Conservation (phyloP, 1,139 yeast species). For the Debaryomyces subglobosus region DNA sequence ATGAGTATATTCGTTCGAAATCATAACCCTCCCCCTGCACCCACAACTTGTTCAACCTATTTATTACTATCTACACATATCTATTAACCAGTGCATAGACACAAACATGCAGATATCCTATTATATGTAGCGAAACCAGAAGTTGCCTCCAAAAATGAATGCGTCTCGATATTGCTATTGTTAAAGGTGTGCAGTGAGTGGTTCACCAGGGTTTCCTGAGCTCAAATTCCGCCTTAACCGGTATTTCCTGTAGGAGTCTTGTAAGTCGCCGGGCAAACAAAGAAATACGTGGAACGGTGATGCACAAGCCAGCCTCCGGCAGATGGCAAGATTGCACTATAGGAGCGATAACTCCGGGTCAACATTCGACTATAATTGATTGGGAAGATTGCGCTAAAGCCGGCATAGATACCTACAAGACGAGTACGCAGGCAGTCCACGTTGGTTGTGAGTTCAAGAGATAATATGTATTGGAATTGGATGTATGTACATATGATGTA, state of each 20-base stretch:
- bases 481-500: not conserved
- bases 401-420: not conserved
- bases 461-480: not conserved
- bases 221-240: not conserved
- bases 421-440: not conserved
- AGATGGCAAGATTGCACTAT: not conserved
- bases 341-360: not conserved
- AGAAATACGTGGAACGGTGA: not conserved
- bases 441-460: not conserved
- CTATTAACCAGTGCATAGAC: conserved; percentile 2
- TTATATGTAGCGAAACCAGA: not conserved
- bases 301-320: not conserved
- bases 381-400: not conserved
- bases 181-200: not conserved
- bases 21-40: not conserved
- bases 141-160: not conserved
- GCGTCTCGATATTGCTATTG: not conserved
- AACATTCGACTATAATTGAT: not conserved
- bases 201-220: not conserved
- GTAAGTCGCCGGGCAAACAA: not conserved
- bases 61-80: not conserved
- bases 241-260: not conserved
- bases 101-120: not conserved
- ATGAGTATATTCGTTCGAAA: not conserved
- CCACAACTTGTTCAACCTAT: not conserved